Evolutionary conservation across 345 rosid genomes (phyloP), one percentile per base, ranked within the genome.

Genomic region (Salix dunnii): DNA sequence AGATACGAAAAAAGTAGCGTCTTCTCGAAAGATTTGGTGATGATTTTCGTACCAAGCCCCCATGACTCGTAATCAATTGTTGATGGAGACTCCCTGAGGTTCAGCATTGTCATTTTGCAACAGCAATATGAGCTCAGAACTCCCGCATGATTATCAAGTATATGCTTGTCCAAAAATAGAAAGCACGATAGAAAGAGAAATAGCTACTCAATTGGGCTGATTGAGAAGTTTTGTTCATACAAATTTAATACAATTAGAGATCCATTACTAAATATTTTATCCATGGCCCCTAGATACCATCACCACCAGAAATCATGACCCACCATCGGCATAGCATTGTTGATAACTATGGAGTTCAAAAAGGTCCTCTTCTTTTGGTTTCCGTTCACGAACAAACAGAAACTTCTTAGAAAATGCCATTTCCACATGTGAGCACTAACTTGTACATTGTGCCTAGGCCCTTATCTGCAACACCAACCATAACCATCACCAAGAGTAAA

Each of bases 131-230:
- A 35, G 35, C 11, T 1, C 60, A 17, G 20, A 48, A 31, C 18
- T 38, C 53, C n/a, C 74, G 61, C 79, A 66, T 71, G 69, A 62
- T 27, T 17, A 16, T 62, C 55, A 68, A 75, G 58, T 31, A 43
- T 21, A 70, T 73, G 72, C 68, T 81, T 71, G 71, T 76, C 81
- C 83, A 62, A 27, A 74, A 72, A 9, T 27, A 36, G 70, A 53
- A 78, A 25, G 48, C 20, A 70, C 76, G 64, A 1, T 3, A n/a
- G 28, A 25, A 58, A 55, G 8, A 9, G 62, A 55, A 53, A 53
- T 21, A 53, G 8, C 46, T 11, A 42, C 46, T 11, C 46, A 42
- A 42, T 8, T 21, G 25, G 10, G 13, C 61, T 21, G 61, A 9
- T 55, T 55, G 16, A 23, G n/a, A n/a, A 58, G 14, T 21, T 3